Percentiles rank a stretch among this genome's conserved stretches.
phyloP scores from a whole-genome alignment of 805 yeast genomes.

The Yamadazyma takamatsuzukensis region DNA sequence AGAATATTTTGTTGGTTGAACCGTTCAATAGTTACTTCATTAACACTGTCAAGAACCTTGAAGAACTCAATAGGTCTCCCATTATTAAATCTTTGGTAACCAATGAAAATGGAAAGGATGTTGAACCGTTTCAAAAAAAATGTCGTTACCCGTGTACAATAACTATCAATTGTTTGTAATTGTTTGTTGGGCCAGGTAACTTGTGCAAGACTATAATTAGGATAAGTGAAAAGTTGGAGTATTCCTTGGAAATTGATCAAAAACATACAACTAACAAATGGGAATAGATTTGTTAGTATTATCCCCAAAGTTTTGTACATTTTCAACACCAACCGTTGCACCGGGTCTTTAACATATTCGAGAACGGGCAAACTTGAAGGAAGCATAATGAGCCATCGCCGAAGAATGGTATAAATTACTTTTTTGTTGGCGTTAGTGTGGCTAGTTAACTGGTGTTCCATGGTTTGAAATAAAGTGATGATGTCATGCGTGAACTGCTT shows the following conservation, averaged over 20 bases:
- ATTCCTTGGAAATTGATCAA: slow-evolving; percentile 21
- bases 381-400: slow-evolving; percentile 19
- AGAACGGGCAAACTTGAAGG: slow-evolving; percentile 17
- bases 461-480: slow-evolving; percentile 4
- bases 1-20: slow-evolving; percentile 13
- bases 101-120: slow-evolving; percentile 14
- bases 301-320: slow-evolving; percentile 14
- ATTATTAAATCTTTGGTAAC: slow-evolving; percentile 13
- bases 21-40: slow-evolving; percentile 20
- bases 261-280: slow-evolving; percentile 17
- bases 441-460: neutral
- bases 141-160: slow-evolving; percentile 15
- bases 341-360: slow-evolving; percentile 10
- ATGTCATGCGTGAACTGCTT: slow-evolving; percentile 3
- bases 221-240: slow-evolving; percentile 12
- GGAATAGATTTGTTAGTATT: slow-evolving; percentile 20
- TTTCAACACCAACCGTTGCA: slow-evolving; percentile 11
- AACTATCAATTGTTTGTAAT: slow-evolving; percentile 10
- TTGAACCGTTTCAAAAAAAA: slow-evolving; percentile 21
- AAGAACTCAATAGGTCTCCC: slow-evolving; percentile 5
- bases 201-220: slow-evolving; percentile 3
- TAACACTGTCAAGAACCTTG: slow-evolving; percentile 9
- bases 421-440: neutral
- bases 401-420: slow-evolving; percentile 14
- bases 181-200: neutral